A percentile compares a stretch with the other conserved stretches of the same genome.
phyloP scores from a whole-genome alignment of 2,329 filamentous ascomycete species.

The Monilinia fructigena region DNA sequence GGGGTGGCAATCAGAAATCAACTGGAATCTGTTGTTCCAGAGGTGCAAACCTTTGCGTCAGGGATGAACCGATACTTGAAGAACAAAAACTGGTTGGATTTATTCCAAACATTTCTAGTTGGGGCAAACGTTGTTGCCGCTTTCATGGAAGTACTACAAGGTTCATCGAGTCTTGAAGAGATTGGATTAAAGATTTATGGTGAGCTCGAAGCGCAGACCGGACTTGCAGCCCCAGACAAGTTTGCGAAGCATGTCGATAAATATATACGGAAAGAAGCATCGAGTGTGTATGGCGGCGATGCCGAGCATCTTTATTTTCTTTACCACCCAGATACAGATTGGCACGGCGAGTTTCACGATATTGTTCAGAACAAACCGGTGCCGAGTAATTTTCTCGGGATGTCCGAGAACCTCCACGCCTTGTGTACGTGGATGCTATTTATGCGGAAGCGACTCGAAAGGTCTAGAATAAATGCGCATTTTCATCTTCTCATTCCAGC shows the following conservation, averaged over 20 bases:
- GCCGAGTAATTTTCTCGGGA: conserved; percentile 43
- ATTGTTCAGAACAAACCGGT: conserved; percentile 42
- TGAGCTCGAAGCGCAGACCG: conserved; percentile 26
- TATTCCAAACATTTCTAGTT: conserved; percentile 21
- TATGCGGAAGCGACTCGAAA: conserved; percentile 28
- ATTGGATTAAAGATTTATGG: conserved; percentile 21
- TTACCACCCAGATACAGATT: conserved; percentile 46
- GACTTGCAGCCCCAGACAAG: conserved; percentile 25
- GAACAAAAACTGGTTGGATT: conserved; percentile 21
- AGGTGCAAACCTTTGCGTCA: conserved; percentile 21
- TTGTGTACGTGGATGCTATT: conserved; percentile 44
- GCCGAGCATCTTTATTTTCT: conserved; percentile 45
- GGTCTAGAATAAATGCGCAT: conserved; percentile 35
- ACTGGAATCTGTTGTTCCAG: conserved; percentile 20
- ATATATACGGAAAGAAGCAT: conserved; percentile 25
- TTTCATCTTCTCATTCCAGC: conserved; percentile 45
- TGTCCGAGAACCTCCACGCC: conserved; percentile 45
- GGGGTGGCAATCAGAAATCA: conserved; percentile 22
- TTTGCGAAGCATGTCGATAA: conserved; percentile 27
- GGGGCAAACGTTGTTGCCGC: conserved; percentile 23
- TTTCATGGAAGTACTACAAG: conserved; percentile 23
- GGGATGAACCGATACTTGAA: conserved; percentile 24
- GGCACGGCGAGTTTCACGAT: conserved; percentile 45
- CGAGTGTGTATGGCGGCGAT: conserved; percentile 23
- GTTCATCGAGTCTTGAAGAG: conserved; percentile 19